Base-by-base conservation (phyloP, 2,329 filamentous ascomycete species). In the Penicillium sp. region DNA sequence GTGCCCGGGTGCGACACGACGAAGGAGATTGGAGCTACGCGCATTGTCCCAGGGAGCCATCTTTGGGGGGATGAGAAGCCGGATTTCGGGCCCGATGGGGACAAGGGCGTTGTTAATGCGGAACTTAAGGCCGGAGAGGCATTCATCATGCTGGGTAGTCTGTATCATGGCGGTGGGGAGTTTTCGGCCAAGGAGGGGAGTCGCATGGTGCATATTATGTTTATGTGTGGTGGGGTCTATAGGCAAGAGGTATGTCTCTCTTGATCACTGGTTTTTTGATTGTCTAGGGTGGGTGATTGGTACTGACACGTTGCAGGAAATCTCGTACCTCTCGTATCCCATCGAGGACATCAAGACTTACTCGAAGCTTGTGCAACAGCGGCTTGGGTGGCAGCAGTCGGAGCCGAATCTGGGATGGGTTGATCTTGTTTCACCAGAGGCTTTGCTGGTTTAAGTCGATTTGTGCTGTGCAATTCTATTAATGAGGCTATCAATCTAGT, bases 301-400 rank as follows among this genome's bases (percentile, higher is more conserved):
- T 26, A 46, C 44, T 46, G n/a, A 46, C n/a, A 19, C 3, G 13
- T 46, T n/a, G 23, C 30, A 53, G 51, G 51, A 53, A 11, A 53
- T 53, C 7, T 52, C 49, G 0, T 52, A 52, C 11, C 49, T 52
- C 17, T 52, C 49, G 23, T 53, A 53, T 53, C 51, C 51, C 8
- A 38, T 53, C 5, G 51, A 53, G 15, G 51, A 53, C 19, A 30
- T 53, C 30, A 35, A 41, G 51, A 53, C 51, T 19, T 53, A 53
- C 55, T 62, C 55, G 35, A 29, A 55, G 50, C 50, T 58, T 38
- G 46, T 62, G 55, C 51, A 62, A 54, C 51, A 53, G 44, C 44
- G 44, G 44, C n/a, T 46, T 7, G 44, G 44, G n/a, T 46, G 44
- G 44, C 17, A 46, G 44, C 44, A 46, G 17, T 46, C 44, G 21